Base-by-base conservation (phyloP, 225 moss, liverwort and hornwort genomes). In the Lunularia cruciata region DNA sequence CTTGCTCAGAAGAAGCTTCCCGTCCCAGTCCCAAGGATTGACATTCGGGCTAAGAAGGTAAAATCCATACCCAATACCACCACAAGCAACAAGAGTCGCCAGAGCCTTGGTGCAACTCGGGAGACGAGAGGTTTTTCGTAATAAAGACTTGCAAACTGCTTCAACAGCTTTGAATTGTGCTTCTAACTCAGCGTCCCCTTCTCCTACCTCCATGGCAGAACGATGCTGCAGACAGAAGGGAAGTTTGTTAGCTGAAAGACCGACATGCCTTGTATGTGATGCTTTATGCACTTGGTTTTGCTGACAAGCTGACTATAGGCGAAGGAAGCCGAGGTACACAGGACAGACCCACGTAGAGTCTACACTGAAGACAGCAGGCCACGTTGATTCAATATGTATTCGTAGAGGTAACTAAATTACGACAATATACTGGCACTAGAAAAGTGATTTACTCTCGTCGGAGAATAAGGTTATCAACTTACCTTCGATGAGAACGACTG, bases 1-100 rank as follows among this genome's bases (percentile, higher is more conserved):
- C 62, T 91, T 93, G 83, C 96, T 98, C 14, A 98, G 86, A 18
- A 98, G 72, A 10, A 98, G 30, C 75, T 86, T 81, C 20, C 96
- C 96, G 77, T 93, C 96, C 96, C 96, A 98, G 34, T 86, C 79
- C 96, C 93, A 98, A 13, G 93, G 96, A 73, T 98, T 98, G n/a
- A 76, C 79, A 36, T 69, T 80, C 3, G 96, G 93, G 78, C 91
- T 76, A 0, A 98, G 59, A 9, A 86, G 77, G 58, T 89, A 98
- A 71, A 98, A 88, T 0, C 89, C 91, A 69, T 93, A 98, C 0
- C 65, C 91, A 55, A 83, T 78, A 15, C 56, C 83, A 0, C 47
- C 85, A 58, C 78, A 73, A 57, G 81, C 72, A 60, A 60, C 89
- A 49, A 93, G 52, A 0, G 98, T 99, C 0, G 84, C 60, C 10